Evolutionary conservation across 2,329 filamentous ascomycete genomes (phyloP).

Genomic region (Juglanconis juglandina): DNA sequence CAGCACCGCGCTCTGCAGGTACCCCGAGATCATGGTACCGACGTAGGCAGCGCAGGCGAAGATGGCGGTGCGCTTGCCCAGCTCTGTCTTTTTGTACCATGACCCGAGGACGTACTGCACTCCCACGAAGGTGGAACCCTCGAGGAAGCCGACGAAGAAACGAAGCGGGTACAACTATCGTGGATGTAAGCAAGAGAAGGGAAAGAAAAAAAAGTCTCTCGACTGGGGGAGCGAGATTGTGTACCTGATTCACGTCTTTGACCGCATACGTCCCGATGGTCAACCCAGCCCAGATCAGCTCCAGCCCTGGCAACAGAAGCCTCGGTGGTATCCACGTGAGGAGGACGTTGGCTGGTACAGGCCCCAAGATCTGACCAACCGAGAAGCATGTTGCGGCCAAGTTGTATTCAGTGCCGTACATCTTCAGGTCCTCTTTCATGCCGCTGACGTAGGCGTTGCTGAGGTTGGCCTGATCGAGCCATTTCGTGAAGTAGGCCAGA

Average conservation of each 20-base stretch:
- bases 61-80: constrained; percentile 59
- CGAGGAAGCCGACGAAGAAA: constrained; percentile 41
- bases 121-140: constrained; percentile 45
- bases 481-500: constrained; percentile 28
- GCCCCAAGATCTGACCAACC: constrained; percentile 21
- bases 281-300: constrained; percentile 21
- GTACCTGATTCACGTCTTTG: constrained; percentile 20
- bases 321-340: constrained; percentile 39
- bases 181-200: not conserved
- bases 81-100: constrained; percentile 59
- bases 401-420: constrained; percentile 21
- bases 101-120: constrained; percentile 49
- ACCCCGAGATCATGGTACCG: constrained; percentile 58
- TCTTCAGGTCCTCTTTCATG: constrained; percentile 42
- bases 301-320: constrained; percentile 46
- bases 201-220: too few relatives aligned
- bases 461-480: constrained; percentile 27
- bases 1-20: constrained; percentile 46
- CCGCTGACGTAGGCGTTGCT: constrained; percentile 47
- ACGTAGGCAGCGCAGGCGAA: constrained; percentile 58
- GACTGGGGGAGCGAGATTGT: not conserved
- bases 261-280: constrained; percentile 22
- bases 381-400: constrained; percentile 19
- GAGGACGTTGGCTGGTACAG: constrained; percentile 21
- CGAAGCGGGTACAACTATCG: constrained; percentile 34